These are phyloP conservation scores for Suillus subaureus DNA, from an alignment of 768 basidiomycete species.

Conservation along the genomic window DNA sequence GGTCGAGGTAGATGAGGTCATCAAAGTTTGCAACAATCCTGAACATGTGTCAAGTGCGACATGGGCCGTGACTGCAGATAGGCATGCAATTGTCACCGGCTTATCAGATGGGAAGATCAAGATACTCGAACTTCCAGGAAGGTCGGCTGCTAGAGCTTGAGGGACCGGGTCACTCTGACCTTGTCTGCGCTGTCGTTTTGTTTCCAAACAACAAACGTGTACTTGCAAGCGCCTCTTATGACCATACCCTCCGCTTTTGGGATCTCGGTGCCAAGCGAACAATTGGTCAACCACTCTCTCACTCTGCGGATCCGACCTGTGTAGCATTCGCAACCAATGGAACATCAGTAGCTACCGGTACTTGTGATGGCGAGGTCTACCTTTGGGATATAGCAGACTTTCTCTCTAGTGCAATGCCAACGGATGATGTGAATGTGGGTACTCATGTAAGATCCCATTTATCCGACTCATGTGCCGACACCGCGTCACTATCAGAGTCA, in stretches of 20 bases:
- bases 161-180: not conserved
- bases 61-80: not conserved
- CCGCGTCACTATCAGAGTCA: not conserved
- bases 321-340: not conserved
- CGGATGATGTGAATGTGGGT: not conserved
- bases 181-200: not conserved
- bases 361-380: not conserved
- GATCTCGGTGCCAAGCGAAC: constrained; percentile 6
- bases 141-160: not conserved
- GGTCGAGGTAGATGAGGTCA: not conserved
- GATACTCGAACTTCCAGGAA: not conserved
- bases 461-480: not conserved
- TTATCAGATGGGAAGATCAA: not conserved
- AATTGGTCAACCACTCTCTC: constrained; percentile 13
- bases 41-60: not conserved
- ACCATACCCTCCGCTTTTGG: constrained; percentile 14
- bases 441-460: not conserved
- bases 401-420: not conserved
- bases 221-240: constrained; percentile 19
- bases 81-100: not conserved
- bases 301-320: not conserved
- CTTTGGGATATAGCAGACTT: not conserved
- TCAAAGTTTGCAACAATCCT: not conserved
- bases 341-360: not conserved
- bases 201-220: constrained; percentile 17